Evolutionary conservation across 805 yeast genomes (phyloP), one percentile per base, ranked within the genome.

Genomic region (Sungouiozyma intestinalis): DNA sequence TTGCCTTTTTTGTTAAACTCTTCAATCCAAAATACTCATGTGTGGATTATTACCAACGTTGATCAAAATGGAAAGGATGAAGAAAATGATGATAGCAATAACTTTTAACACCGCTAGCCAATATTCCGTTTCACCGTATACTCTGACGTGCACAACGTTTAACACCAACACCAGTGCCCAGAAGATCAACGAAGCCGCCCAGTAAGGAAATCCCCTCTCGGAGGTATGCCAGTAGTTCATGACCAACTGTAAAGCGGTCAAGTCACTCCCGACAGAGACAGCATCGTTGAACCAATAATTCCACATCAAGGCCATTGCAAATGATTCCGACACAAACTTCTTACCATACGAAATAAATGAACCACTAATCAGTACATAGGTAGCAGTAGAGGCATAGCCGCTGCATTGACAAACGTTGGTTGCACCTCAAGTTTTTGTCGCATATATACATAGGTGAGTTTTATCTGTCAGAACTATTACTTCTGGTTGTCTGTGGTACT

Each of bases 261-360:
- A 64, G 51, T 80, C 86, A 45, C 77, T 66, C 1, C 85, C 85
- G 34, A 79, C 67, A 17, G 77, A 67, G 14, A 76, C 77, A n/a
- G 79, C 66, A 70, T 76, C 74, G 55, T 76, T 79, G 52, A 79
- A 65, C 48, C 75, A 76, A 54, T 80, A 79, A 58, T 77, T 79
- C 81, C 83, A 77, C 46, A 81, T 82, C 62, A 79, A 69, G 38
- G 85, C 79, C 55, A 79, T 79, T 6, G 84, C 85, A 60, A 77
- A 69, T 27, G 84, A 76, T 16, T 80, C 79, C 46, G 79, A 82
- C 36, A 77, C 68, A 50, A 79, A 74, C 50, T 85, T 66, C 43
- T 76, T 70, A 40, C 78, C 72, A 56, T 71, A 78, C 41, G 76
- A 67, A 45, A 75, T 71, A 53, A 77, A 75, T 6, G 79, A 68